Base-by-base conservation (phyloP, 2,329 filamentous ascomycete species). In the Aureobasidium sp. region DNA sequence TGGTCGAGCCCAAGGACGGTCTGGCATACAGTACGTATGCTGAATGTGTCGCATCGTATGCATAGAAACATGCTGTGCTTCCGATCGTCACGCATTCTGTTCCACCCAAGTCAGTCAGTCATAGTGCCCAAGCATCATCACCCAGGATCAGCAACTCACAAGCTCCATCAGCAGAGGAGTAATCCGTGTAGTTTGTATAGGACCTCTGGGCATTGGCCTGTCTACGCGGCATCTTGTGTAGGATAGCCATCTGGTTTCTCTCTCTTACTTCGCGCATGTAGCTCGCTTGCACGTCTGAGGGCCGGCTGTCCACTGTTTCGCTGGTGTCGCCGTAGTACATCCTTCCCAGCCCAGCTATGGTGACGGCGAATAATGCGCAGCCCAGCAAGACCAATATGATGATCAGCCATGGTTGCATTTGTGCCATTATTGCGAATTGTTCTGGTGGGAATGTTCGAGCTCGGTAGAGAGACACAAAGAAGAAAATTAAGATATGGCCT, bases 201-300 rank as follows among this genome's bases (percentile, higher is more conserved):
- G 51, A 42, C 3, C 15, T 20, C 25, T 55, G 51, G 22, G 41
- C 41, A 15, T 53, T 39, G 15, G 8, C 25, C 2, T 14, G 31
- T 29, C 45, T 15, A 15, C 45, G 45, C 27, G 36, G 51, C 22
- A 55, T 36, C 51, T 55, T 55, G 37, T 42, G 51, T 37, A 55
- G 3, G 2, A 55, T 55, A 1, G 36, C 39, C 17, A 36, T 22
- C 29, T 57, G 53, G 6, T 57, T 57, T 8, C 53, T 57, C 29
- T 31, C 53, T 20, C 53, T 57, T 5, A 57, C 53, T 57, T 57
- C 53, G 34, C 53, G 39, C 53, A 57, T 57, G n/a, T 57, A 57
- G 41, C 53, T 45, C 20, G 41, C 53, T 45, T 57, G 53, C 17
- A 25, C n/a, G 14, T 57, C 53, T 11, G 37, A 44, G 0, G 53